Percentiles rank a stretch among this genome's conserved stretches.
Conservation (phyloP, 495 filamentous ascomycete genomes). For the Neurospora cerealis region DNA sequence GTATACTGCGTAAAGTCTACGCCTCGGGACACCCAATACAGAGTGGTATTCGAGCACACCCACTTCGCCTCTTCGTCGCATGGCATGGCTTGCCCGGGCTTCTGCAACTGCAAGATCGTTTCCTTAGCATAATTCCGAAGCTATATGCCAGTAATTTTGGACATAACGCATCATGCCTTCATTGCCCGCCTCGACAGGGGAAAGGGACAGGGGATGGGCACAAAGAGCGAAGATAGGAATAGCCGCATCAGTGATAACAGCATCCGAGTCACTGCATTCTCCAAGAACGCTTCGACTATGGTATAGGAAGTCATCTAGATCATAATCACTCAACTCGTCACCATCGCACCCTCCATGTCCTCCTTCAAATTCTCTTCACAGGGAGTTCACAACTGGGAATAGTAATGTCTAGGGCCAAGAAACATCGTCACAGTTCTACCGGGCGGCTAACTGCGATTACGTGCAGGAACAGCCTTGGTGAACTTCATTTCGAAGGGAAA, state of each 20-base stretch:
- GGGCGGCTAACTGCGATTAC: slow-evolving; percentile 11
- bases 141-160: not conserved
- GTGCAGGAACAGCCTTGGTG: not conserved
- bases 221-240: not conserved
- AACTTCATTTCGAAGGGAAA: not conserved
- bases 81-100: not conserved
- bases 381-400: not conserved
- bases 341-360: not conserved
- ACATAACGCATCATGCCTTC: not conserved
- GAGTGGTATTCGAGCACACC: not conserved
- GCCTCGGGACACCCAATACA: not conserved
- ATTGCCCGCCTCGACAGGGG: not conserved
- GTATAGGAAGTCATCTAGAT: not conserved
- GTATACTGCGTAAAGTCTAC: not conserved
- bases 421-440: not conserved
- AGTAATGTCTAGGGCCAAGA: not conserved
- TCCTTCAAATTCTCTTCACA: not conserved
- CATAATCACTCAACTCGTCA: not conserved
- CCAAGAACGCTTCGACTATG: not conserved
- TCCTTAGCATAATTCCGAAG: not conserved
- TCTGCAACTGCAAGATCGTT: not conserved
- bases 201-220: not conserved
- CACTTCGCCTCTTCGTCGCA: not conserved
- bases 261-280: not conserved
- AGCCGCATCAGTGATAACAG: not conserved